Evolutionary conservation across 768 basidiomycete species (phyloP).

Genomic region (Termitomyces sp.): DNA sequence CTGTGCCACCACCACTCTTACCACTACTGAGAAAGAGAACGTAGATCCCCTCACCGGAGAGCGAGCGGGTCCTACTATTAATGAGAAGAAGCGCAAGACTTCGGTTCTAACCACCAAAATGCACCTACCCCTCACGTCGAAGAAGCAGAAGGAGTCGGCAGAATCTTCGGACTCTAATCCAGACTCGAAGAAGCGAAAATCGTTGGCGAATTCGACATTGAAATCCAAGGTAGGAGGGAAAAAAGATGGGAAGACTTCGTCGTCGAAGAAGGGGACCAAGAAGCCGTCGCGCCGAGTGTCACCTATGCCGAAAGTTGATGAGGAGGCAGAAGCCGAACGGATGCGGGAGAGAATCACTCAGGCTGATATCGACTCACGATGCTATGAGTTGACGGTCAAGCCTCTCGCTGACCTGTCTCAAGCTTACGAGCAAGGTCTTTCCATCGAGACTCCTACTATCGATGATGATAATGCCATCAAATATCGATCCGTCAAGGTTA

Average conservation of each 20-base stretch:
- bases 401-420: constrained; percentile 74
- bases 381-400: constrained; percentile 76
- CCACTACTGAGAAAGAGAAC: constrained; percentile 71
- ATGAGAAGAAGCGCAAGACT: constrained; percentile 64
- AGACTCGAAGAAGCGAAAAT: constrained; percentile 63
- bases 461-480: constrained; percentile 33
- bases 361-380: constrained; percentile 62
- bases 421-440: constrained; percentile 52
- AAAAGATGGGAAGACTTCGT: constrained; percentile 32
- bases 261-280: constrained; percentile 32
- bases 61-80: constrained; percentile 38
- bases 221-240: constrained; percentile 30
- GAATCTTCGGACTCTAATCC: constrained; percentile 38
- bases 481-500: constrained; percentile 46
- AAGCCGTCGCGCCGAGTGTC: constrained; percentile 47
- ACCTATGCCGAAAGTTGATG: constrained; percentile 60
- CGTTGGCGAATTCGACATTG: constrained; percentile 28
- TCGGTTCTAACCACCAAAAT: constrained; percentile 54
- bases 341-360: constrained; percentile 37
- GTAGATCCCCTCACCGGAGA: constrained; percentile 71
- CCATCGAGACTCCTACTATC: constrained; percentile 27
- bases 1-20: constrained; percentile 28
- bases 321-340: constrained; percentile 38
- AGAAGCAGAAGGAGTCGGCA: constrained; percentile 44
- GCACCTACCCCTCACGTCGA: constrained; percentile 30